These are phyloP conservation scores for Corynascus novoguineensis DNA, from an alignment of 495 filamentous ascomycete genomes.

Conservation along the genomic window DNA sequence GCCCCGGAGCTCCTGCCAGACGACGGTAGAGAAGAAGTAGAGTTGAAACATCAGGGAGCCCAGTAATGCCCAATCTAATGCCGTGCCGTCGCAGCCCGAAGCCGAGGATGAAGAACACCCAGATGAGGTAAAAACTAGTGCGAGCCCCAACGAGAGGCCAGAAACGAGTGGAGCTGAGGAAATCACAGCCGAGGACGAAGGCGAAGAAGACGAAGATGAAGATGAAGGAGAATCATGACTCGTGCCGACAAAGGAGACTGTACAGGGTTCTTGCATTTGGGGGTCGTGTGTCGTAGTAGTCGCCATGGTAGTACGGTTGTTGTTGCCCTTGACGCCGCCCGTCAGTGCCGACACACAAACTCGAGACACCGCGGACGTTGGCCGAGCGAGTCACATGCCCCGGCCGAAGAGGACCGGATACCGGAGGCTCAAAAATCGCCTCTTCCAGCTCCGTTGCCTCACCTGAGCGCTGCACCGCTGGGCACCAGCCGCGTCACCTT, in stretches of 20 bases:
- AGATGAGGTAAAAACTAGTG: constrained; percentile 19
- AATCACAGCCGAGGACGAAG: not conserved
- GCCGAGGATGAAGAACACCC: constrained; percentile 2
- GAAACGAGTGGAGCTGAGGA: constrained; percentile 3
- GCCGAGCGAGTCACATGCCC: constrained; percentile 27
- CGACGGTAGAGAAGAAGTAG: constrained; percentile 22
- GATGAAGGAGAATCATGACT: constrained; percentile 8
- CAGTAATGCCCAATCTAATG: constrained; percentile 23
- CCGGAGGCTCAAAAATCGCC: constrained; percentile 22
- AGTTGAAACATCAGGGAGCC: constrained; percentile 23
- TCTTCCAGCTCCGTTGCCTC: constrained; percentile 29
- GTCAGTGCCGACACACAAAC: constrained; percentile 8
- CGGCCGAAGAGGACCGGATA: constrained; percentile 28
- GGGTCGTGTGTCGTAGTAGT: constrained; percentile 6
- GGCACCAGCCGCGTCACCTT: not conserved
- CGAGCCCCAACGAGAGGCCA: constrained; percentile 17
- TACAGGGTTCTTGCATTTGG: constrained; percentile 28
- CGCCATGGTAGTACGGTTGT: not conserved
- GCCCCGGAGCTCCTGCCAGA: constrained; percentile 12
- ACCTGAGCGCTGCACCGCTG: constrained; percentile 17
- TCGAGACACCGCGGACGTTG: not conserved
- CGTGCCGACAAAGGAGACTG: constrained; percentile 27
- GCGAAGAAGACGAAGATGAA: not conserved
- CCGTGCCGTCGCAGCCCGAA: constrained; percentile 9
- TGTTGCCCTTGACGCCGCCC: not conserved